Base-by-base conservation (phyloP, 1,284 basidiomycete species). In the Leucocoprinus gongylophorus region DNA sequence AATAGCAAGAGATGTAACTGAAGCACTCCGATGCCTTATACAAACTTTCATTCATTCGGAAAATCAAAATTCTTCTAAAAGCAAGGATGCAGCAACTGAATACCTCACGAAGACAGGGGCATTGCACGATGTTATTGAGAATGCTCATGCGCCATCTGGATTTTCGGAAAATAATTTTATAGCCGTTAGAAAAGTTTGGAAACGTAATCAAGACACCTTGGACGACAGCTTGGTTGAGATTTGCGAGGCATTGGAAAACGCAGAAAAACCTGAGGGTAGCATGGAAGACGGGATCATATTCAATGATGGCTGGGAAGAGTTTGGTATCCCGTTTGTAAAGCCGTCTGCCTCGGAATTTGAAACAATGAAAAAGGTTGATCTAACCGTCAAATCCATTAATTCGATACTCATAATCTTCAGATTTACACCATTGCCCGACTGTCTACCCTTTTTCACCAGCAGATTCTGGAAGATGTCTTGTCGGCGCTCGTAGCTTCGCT, bases 221-320 rank as follows among this genome's bases (percentile, higher is more conserved):
- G 71, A 76, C 18, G 88, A 91, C 61, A 80, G 76, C 6, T 60
- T 80, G 30, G 64, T 70, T 3, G 87, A 89, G 58, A 66, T 87
- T 7, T 69, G 70, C 30, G 75, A 75, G 50, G 78, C 85, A 69
- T 64, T 64, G 13, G 62, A 70, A 39, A 32, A 43, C 10, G 40
- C 51, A 10, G 46, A 48, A 13, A 43, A 44, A 3, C 49, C 54
- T 2, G 57, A 64, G 12, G 61, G 61, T 15, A 63, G 66, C 15
- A 54, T 56, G 4, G 63, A 63, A 2, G 61, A 62, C 3, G 66
- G 64, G 5, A 26, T 26, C 23, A 64, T 71, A 20, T 64, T 69
- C 30, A 72, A 77, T 53, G 79, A 82, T 59, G 85, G 81, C 9
- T 86, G 83, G 83, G 77, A 76, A 54, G 85, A 86, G 56, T 67